Evolutionary conservation across 345 rosid species (phyloP).

Genomic region (Rubroshorea leprosula): DNA sequence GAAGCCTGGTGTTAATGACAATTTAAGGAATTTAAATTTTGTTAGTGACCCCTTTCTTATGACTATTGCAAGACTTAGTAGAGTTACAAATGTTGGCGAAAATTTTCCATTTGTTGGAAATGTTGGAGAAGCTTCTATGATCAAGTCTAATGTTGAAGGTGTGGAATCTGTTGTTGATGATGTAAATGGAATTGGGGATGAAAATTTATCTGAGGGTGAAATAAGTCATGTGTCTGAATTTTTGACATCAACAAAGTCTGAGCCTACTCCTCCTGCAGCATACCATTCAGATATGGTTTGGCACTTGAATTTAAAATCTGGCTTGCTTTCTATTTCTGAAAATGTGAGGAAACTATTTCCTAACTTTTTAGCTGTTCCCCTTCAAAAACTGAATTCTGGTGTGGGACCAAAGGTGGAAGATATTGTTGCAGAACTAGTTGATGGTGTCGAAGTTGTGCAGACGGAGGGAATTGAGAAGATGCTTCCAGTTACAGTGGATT

Average conservation of each 20-base stretch:
- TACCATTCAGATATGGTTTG: conserved; percentile 26
- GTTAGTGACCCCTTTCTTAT: conserved; percentile 61
- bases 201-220: conserved; percentile 28
- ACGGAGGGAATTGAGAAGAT: conserved; percentile 51
- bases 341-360: conserved; percentile 29
- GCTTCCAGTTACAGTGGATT: conserved; percentile 83
- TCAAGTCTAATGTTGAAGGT: conserved; percentile 19
- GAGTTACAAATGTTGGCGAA: conserved; percentile 28
- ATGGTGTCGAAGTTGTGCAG: conserved; percentile 46
- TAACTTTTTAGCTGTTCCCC: conserved; percentile 27
- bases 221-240: conserved; percentile 25
- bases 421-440: conserved; percentile 53
- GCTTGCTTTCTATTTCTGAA: conserved; percentile 29
- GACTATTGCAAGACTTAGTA: conserved; percentile 45
- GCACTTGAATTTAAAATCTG: conserved; percentile 24
- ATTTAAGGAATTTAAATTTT: conserved; percentile 28
- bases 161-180: conserved; percentile 23
- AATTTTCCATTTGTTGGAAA: conserved; percentile 23
- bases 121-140: conserved; percentile 24
- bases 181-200: conserved; percentile 23
- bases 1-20: conserved; percentile 19
- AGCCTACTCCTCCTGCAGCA: conserved; percentile 29
- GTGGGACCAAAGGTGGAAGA: conserved; percentile 48
- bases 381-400: conserved; percentile 43
- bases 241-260: conserved; percentile 31